phyloP scores from a whole-genome alignment of 139 green algal genomes.

The Ulvella scutata region DNA sequence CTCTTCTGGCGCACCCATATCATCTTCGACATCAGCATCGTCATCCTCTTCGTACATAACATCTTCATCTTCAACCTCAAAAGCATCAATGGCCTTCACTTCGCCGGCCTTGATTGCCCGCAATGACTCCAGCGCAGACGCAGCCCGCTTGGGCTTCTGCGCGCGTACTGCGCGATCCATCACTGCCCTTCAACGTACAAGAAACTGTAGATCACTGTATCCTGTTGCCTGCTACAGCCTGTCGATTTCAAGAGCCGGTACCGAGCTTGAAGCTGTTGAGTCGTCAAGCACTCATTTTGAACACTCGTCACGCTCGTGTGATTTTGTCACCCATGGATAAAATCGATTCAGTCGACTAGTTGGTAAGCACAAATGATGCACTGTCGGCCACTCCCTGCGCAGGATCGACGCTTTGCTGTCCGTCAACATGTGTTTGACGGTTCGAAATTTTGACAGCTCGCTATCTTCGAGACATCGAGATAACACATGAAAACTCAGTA shows the following conservation, averaged over 20 bases:
- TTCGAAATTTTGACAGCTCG: too few relatives aligned
- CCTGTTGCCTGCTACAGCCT: background rate
- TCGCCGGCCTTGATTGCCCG: background rate
- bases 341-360: too few relatives aligned
- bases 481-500: too few relatives aligned
- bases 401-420: too few relatives aligned
- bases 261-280: background rate
- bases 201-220: background rate
- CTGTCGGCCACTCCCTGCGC: too few relatives aligned
- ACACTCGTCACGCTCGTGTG: background rate
- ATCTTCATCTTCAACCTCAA: slow-evolving; percentile 4
- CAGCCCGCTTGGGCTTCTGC: background rate
- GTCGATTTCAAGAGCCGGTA: background rate
- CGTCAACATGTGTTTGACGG: too few relatives aligned
- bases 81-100: background rate
- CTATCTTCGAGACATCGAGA: too few relatives aligned
- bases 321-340: too few relatives aligned
- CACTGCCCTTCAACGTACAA: background rate
- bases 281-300: background rate
- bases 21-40: background rate
- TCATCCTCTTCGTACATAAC: background rate
- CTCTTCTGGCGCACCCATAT: background rate
- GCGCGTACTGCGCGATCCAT: background rate
- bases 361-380: too few relatives aligned
- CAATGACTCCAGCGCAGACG: background rate